Evolutionary conservation across 2,329 filamentous ascomycete species (phyloP).

Genomic region (Ophiostoma piceae): DNA sequence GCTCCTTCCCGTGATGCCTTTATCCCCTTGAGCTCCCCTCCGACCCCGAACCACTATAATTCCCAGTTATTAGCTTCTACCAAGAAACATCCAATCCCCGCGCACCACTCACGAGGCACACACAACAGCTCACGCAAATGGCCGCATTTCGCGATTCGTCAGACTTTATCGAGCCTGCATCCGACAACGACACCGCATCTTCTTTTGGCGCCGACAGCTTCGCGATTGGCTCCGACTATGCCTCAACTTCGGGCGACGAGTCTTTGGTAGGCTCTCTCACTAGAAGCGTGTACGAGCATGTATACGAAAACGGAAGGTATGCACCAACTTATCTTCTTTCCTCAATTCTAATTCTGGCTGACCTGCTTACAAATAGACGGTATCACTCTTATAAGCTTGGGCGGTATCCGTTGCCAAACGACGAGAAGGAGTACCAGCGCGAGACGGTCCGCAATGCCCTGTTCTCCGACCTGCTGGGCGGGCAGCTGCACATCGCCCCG

Average conservation of each 20-base stretch:
- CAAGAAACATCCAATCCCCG: no score
- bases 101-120: no score
- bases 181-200: background rate
- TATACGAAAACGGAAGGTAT: slow-evolving; percentile 36
- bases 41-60: no score
- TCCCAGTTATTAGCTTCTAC: background rate
- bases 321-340: background rate
- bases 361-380: slow-evolving; percentile 28
- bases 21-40: no score
- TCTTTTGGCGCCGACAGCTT: slow-evolving; percentile 26
- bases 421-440: slow-evolving; percentile 41
- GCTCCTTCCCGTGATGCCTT: no score
- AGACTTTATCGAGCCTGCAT: background rate
- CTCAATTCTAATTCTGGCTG: background rate
- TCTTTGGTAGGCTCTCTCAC: slow-evolving; percentile 39
- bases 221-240: slow-evolving; percentile 39
- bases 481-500: slow-evolving; percentile 49
- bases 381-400: slow-evolving; percentile 32
- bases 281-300: slow-evolving; percentile 37
- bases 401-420: slow-evolving; percentile 36
- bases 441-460: slow-evolving; percentile 49
- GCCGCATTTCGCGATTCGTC: background rate
- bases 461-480: slow-evolving; percentile 45
- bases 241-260: slow-evolving; percentile 33
- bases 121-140: background rate